Evolutionary conservation across 805 yeast genomes (phyloP), one percentile per base, ranked within the genome.

Genomic region (Suhomyces sp.): DNA sequence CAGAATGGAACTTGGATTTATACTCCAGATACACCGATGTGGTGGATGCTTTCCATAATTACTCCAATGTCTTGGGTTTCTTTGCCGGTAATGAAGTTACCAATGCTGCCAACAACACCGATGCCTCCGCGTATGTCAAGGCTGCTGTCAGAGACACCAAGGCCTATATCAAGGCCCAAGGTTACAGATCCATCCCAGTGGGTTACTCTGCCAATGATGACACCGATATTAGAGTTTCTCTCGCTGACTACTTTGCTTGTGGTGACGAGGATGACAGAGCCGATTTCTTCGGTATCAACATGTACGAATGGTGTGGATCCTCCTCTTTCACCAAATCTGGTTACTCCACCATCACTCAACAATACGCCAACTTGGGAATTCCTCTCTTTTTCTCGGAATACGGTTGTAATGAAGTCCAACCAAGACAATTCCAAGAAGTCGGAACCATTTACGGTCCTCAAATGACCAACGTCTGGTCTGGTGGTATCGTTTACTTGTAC

Each of bases 401-500:
- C 56, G 91, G 91, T 58, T 83, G 91, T 70, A 83, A 82, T 63
- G 68, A 56, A 42, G 82, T 77, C 40, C 47, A 50, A 26, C 91
- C 91, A 65, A 79, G 91, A 77, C 57, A 60, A 46, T 84, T 84
- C 75, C 69, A 77, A 39, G 91, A 83, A 64, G 84, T 84, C 46
- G 76, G 65, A 28, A 71, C 88, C 40, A 53, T 84, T 25, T 84
- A 74, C 65, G 68, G 81, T 45, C 56, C 58, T 33, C 68, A 83
- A 25, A 84, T 84, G 95, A 83, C 88, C 45, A 83, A 73, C 58
- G 82, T 82, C 42, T 84, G 91, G 93, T 83, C 91, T 33, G 91
- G 95, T 67, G 95, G 91, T 76, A 83, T 84, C 54, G 91, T 83
- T 36, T 84, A 83, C 70, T 79, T 83, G 90, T 84, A 83, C 68